phyloP scores from a whole-genome alignment of 352 stramenopile species.

The Phytophthora brassicae region DNA sequence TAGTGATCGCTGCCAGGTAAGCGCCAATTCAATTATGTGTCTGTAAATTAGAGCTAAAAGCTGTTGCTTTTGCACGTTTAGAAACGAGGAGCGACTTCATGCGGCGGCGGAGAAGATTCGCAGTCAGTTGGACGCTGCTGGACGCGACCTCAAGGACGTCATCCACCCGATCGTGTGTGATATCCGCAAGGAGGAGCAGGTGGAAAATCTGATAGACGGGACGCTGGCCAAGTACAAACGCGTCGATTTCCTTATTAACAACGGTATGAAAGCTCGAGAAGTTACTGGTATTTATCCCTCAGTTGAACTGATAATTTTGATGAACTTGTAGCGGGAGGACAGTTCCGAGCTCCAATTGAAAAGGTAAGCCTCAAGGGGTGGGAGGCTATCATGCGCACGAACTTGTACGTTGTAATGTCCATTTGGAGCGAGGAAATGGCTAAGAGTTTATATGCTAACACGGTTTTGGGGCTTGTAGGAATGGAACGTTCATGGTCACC shows the following conservation, averaged over 20 bases:
- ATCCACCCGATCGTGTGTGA: conserved; percentile 71
- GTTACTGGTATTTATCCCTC: no score
- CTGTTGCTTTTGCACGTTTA: conserved; percentile 12
- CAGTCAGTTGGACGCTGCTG: conserved; percentile 40
- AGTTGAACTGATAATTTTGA: conserved; percentile 1
- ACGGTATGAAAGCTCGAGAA: conserved; percentile 42
- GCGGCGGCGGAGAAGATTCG: conserved; percentile 61
- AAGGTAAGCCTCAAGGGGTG: conserved; percentile 92
- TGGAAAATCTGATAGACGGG: conserved; percentile 68
- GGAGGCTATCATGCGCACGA: conserved; percentile 92
- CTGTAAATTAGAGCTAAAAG: neutral
- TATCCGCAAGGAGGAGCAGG: conserved; percentile 73
- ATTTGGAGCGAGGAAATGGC: neutral
- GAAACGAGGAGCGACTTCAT: conserved; percentile 68
- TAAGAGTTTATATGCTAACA: neutral
- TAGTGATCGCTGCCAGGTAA: conserved; percentile 82
- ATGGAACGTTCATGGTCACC: conserved; percentile 91
- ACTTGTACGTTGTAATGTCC: conserved; percentile 51
- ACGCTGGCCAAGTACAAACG: conserved; percentile 78
- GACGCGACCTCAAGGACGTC: conserved; percentile 34
- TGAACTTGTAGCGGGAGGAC: conserved; percentile 69
- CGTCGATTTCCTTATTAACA: conserved; percentile 94
- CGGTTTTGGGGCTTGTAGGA: conserved; percentile 35
- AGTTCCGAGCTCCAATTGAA: conserved; percentile 90
- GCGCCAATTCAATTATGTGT: no score